Evolutionary conservation across 345 rosid species (phyloP).

Genomic region (Leavenworthia alabamica): DNA sequence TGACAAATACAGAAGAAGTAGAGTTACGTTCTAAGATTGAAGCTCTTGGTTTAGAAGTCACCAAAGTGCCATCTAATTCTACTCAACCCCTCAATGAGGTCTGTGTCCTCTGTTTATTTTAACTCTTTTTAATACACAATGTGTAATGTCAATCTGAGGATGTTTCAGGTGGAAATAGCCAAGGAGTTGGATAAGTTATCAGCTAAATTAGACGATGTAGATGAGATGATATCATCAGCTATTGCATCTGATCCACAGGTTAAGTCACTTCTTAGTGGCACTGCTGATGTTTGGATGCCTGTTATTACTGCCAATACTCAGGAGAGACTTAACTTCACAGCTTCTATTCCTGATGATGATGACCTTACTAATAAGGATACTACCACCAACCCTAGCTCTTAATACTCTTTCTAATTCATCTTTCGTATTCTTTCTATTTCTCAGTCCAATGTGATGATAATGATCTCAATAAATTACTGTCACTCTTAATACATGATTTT

Average conservation of each 20-base stretch:
- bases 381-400: slow-evolving; percentile 2
- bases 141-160: too few species aligned
- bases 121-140: too few species aligned
- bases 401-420: neutral
- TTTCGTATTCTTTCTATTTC: neutral
- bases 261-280: too few species aligned
- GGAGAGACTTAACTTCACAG: slow-evolving; percentile 59
- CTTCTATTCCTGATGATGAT: slow-evolving; percentile 27
- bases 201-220: slow-evolving; percentile 64
- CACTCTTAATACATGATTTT: too few species aligned
- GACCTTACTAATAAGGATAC: slow-evolving; percentile 6
- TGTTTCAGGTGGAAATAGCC: too few species aligned
- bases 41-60: slow-evolving; percentile 74
- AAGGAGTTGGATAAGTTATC: slow-evolving; percentile 79
- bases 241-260: slow-evolving; percentile 58
- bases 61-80: slow-evolving; percentile 63
- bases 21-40: slow-evolving; percentile 82
- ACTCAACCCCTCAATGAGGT: slow-evolving; percentile 53
- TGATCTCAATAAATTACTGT: too few species aligned
- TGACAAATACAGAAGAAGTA: slow-evolving; percentile 73
- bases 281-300: slow-evolving; percentile 82
- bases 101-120: too few species aligned
- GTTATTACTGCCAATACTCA: slow-evolving; percentile 74
- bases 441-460: too few species aligned
- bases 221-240: slow-evolving; percentile 76